phyloP scores from a whole-genome alignment of 306 rosid genomes.

The Mimosa pudica region DNA sequence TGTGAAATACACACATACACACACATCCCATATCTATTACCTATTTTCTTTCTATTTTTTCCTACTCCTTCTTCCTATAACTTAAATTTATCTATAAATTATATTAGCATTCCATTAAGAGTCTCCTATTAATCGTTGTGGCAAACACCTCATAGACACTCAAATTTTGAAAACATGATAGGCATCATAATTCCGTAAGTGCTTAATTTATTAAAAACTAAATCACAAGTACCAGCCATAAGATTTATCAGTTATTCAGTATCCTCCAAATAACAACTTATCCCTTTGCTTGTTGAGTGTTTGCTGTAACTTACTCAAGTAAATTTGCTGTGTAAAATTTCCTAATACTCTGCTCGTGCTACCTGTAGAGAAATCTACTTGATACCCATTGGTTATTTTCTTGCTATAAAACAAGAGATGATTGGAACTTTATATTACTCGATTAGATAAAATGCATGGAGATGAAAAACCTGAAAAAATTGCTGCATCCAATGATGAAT shows the following conservation, averaged over 20 bases:
- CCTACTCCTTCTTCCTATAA: too few relatives aligned
- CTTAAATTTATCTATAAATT: too few relatives aligned
- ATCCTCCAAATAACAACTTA: not conserved
- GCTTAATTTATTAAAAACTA: too few relatives aligned
- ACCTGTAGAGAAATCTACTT: not conserved
- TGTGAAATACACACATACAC: too few relatives aligned
- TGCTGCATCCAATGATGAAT: constrained; percentile 48
- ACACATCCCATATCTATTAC: too few relatives aligned
- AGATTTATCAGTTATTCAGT: not conserved
- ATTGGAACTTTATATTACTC: constrained; percentile 16
- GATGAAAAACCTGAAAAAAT: constrained; percentile 61
- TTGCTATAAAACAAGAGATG: constrained; percentile 12
- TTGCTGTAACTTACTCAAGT: not conserved
- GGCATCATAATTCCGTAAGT: too few relatives aligned
- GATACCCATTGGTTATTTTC: constrained; percentile 18
- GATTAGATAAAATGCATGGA: constrained; percentile 80
- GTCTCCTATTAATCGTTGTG: too few relatives aligned
- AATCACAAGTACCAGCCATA: too few relatives aligned
- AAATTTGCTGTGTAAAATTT: not conserved
- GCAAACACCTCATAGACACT: too few relatives aligned
- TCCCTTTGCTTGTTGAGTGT: not conserved
- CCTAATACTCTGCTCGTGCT: not conserved
- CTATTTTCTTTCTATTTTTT: too few relatives aligned
- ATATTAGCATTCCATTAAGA: too few relatives aligned
- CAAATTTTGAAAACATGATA: too few relatives aligned